Base-by-base conservation (phyloP, 2,329 filamentous ascomycete genomes). In the Aureobasidium leucospermi region DNA sequence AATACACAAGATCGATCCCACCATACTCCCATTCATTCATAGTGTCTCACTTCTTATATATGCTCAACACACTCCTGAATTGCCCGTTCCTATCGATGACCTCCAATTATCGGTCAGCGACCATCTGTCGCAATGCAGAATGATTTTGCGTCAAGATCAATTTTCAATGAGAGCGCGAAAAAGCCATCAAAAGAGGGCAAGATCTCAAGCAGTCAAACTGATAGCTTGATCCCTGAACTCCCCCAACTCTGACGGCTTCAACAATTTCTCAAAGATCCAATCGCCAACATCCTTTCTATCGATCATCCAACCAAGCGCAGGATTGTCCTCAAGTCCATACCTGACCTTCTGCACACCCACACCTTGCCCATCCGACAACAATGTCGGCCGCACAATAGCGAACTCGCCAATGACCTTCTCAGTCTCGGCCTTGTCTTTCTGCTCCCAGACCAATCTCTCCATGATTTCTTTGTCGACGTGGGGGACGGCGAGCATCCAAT, bases 401-500 rank as follows among this genome's bases (percentile, higher is more conserved):
- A 67, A 73, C 1, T 63, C 67, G 0, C 65, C 48, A n/a, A 72
- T 59, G 5, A 65, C 65, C 8, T 61, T 61, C 36, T 65, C 55
- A 7, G 60, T 58, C 19, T 63, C 63, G 3, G 63, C 63, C 23
- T 65, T 60, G 15, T 34, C 39, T 29, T 67, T 62, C n/a, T 69
- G 67, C 4, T 60, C 59, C 10, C 67, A 38, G 8, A 78, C 53
- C 9, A 68, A 32, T 6, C 63, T 53, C 60, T 77, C 71, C 68
- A 75, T 69, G 6, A 63, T 63, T 38, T 59, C 60, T 67, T 77
- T 77, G 57, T 77, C 75, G 19, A 65, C 69, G 61, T 79, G 75
- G 36, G 72, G 71, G 6, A 67, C 65, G 31, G 65, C 61, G 1
- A 75, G 64, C 0, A 69, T 16, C 63, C 67, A 72, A 42, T 70